Percentiles rank a stretch among this genome's conserved stretches.
Conservation (phyloP, 352 stramenopile species). For the Phytophthora pisi region DNA sequence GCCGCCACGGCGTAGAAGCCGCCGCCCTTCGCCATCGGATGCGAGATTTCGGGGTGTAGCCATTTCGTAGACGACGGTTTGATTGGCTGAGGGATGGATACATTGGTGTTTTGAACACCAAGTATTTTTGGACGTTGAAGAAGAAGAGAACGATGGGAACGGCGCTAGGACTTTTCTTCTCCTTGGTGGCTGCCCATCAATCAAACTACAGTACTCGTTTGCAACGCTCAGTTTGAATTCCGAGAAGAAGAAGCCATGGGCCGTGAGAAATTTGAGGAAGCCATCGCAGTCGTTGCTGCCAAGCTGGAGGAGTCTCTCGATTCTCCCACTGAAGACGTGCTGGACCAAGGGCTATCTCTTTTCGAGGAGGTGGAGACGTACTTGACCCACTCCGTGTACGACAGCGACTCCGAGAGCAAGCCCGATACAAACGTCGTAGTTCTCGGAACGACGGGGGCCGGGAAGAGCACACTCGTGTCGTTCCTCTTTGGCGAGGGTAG, state of each 20-base stretch:
- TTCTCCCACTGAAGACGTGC: conserved; percentile 13
- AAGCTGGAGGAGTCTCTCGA: neutral
- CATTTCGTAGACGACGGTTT: neutral
- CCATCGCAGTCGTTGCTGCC: neutral
- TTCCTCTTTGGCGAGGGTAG: conserved; percentile 26
- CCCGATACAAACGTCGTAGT: conserved; percentile 15
- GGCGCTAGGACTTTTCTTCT: neutral
- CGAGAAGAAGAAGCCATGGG: neutral
- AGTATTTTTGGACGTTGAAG: neutral
- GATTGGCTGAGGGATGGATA: neutral
- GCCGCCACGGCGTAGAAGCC: conserved; percentile 71
- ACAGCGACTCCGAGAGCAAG: neutral
- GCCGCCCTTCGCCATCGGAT: conserved; percentile 24
- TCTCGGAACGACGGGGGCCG: conserved; percentile 21
- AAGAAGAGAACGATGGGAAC: neutral
- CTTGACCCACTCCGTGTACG: conserved; percentile 8
- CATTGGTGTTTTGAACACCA: neutral
- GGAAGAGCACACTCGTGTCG: conserved; percentile 27
- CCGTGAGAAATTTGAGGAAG: neutral
- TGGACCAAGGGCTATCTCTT: conserved; percentile 13
- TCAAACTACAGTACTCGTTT: neutral
- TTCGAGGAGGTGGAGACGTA: conserved; percentile 26
- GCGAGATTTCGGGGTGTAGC: neutral
- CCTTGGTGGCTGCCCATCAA: neutral
- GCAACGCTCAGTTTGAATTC: neutral